Evolutionary conservation across 768 basidiomycete species (phyloP).

Genomic region (Suillus ampliporus): DNA sequence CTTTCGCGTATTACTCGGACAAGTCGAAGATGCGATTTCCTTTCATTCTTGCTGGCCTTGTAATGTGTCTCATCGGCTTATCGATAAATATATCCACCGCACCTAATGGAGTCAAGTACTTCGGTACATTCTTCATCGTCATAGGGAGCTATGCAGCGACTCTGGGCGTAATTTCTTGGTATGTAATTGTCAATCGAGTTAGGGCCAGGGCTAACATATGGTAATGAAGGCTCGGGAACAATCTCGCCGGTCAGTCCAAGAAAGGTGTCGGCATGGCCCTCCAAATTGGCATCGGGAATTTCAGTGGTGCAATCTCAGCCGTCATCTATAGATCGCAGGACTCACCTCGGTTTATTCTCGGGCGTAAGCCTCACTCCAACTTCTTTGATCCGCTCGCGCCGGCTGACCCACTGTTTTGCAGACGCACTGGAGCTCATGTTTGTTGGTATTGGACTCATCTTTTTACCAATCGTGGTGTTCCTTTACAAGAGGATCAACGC

Average conservation of each 20-base stretch:
- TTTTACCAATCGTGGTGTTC: conserved; percentile 52
- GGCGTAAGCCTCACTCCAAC: conserved; percentile 49
- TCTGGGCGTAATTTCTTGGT: conserved; percentile 70
- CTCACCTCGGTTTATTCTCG: conserved; percentile 60
- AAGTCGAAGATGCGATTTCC: conserved; percentile 56
- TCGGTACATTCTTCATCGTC: conserved; percentile 71
- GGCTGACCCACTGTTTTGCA: conserved; percentile 23
- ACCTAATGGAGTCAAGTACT: conserved; percentile 63
- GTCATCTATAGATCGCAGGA: conserved; percentile 65
- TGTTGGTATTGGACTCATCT: conserved; percentile 65
- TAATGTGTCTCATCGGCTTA: conserved; percentile 60
- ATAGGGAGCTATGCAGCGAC: conserved; percentile 63
- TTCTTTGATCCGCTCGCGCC: not conserved
- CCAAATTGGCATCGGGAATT: conserved; percentile 50
- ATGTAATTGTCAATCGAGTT: conserved; percentile 12
- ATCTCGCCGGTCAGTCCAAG: conserved; percentile 63
- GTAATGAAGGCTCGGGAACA: conserved; percentile 15
- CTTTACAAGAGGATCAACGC: conserved; percentile 62
- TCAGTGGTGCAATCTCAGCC: conserved; percentile 65
- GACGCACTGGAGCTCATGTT: conserved; percentile 73
- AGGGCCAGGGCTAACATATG: not conserved
- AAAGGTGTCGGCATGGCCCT: conserved; percentile 71
- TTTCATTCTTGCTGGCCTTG: conserved; percentile 57
- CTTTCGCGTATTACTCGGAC: conserved; percentile 64
- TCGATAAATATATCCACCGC: conserved; percentile 62